Conservation (phyloP, 2,329 filamentous ascomycete genomes). For the Monosporascus cannonballus region DNA sequence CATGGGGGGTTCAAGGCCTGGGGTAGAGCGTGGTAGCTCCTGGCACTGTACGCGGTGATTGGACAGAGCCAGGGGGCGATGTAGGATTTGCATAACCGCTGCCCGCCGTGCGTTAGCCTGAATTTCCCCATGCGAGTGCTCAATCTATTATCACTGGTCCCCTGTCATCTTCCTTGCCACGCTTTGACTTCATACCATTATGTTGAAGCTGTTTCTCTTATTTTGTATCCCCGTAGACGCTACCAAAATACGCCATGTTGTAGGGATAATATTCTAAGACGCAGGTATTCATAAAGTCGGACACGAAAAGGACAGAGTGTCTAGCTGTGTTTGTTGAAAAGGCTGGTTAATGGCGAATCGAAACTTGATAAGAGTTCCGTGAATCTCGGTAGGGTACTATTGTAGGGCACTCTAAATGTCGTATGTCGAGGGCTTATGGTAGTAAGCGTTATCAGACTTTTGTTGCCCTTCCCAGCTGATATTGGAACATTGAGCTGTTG, state of each 20-base stretch:
- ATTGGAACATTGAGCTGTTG: neutral
- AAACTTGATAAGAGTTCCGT: no score
- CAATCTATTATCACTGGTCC: constrained; percentile 21
- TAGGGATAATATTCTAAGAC: no score
- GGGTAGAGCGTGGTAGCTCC: constrained; percentile 11
- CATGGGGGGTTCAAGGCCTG: constrained; percentile 19
- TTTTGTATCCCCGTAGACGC: no score
- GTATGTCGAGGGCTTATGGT: neutral
- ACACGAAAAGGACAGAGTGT: no score
- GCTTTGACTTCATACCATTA: neutral
- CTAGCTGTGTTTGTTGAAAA: no score
- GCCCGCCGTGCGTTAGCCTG: constrained; percentile 31
- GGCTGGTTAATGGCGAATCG: no score
- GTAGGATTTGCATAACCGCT: constrained; percentile 31
- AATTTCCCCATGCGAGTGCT: constrained; percentile 29
- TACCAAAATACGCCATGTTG: no score
- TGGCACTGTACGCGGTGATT: constrained; percentile 11
- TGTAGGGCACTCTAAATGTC: no score
- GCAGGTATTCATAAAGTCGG: no score
- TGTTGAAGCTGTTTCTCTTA: no score
- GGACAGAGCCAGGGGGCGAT: constrained; percentile 13
- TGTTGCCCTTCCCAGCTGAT: neutral
- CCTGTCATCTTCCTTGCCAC: constrained; percentile 16
- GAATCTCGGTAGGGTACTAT: no score
- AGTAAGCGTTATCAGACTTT: no score